Conservation (phyloP, 2,329 filamentous ascomycete species). For the Fusarium begoniae region DNA sequence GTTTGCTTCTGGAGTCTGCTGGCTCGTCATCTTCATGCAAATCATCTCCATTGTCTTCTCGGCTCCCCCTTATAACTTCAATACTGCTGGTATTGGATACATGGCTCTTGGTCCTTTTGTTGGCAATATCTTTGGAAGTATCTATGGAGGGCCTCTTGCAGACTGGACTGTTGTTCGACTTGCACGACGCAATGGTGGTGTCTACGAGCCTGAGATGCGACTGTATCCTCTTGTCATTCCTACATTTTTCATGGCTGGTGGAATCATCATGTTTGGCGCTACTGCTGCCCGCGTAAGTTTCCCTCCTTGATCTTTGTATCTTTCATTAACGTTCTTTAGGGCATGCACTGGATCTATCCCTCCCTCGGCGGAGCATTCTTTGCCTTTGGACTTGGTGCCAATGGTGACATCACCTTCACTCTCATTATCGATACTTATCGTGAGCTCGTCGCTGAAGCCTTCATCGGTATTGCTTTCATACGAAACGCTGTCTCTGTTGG, state of each 20-base stretch:
- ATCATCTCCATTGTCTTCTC: slow-evolving; percentile 50
- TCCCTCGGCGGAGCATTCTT: slow-evolving; percentile 50
- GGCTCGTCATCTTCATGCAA: slow-evolving; percentile 38
- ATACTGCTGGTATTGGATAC: slow-evolving; percentile 39
- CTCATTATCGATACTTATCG: slow-evolving; percentile 50
- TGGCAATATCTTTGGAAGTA: slow-evolving; percentile 50
- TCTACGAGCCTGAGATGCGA: slow-evolving; percentile 57
- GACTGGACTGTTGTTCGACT: slow-evolving; percentile 51
- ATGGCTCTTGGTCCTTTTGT: slow-evolving; percentile 47
- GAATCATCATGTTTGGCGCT: slow-evolving; percentile 52
- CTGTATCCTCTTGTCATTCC: slow-evolving; percentile 46
- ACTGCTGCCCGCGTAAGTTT: slow-evolving; percentile 47
- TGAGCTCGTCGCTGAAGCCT: slow-evolving; percentile 42
- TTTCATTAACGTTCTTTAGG: slow-evolving; percentile 39
- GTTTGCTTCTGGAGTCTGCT: slow-evolving; percentile 46
- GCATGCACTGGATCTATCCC: slow-evolving; percentile 55
- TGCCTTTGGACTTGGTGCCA: slow-evolving; percentile 51
- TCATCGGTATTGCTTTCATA: slow-evolving; percentile 46
- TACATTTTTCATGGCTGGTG: slow-evolving; percentile 47
- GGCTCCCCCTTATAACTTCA: slow-evolving; percentile 45
- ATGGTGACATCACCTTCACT: slow-evolving; percentile 49
- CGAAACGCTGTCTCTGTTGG: slow-evolving; percentile 45
- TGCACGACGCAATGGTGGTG: slow-evolving; percentile 50
- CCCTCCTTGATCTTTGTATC: rapidly evolving
- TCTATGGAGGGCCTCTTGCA: slow-evolving; percentile 52